phyloP scores from a whole-genome alignment of 352 stramenopile species.

The Phytophthora niederhauseri region DNA sequence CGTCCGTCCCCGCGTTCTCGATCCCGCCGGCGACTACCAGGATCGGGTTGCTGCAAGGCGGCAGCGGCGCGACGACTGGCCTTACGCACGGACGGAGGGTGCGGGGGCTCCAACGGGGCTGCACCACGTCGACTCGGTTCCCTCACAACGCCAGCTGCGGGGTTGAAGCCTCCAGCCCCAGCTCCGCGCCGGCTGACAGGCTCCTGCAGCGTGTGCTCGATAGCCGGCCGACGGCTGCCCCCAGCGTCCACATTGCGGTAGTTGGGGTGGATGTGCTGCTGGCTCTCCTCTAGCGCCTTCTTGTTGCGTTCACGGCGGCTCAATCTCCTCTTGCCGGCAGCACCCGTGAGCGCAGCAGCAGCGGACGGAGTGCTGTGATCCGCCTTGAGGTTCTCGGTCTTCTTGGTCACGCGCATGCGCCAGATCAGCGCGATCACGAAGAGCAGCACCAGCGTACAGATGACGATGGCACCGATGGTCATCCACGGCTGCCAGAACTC shows the following conservation, averaged over 20 bases:
- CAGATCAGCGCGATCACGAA: constrained; percentile 60
- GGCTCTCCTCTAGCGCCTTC: constrained; percentile 23
- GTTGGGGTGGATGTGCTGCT: constrained; percentile 33
- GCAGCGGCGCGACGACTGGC: constrained; percentile 25
- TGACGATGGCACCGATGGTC: constrained; percentile 63
- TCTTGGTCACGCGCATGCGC: constrained; percentile 45
- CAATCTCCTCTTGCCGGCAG: constrained; percentile 11
- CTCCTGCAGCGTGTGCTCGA: constrained; percentile 8
- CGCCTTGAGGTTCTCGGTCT: constrained; percentile 29
- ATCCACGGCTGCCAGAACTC: constrained; percentile 82
- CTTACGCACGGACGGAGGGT: constrained; percentile 14
- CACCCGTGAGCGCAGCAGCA: constrained; percentile 17
- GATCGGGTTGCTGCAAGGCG: constrained; percentile 15
- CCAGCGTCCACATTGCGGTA: constrained; percentile 38
- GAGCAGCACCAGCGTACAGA: constrained; percentile 54
- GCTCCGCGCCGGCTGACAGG: constrained; percentile 6
- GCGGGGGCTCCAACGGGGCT: constrained; percentile 13
- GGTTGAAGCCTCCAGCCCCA: constrained; percentile 19
- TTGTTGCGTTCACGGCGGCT: constrained; percentile 26
- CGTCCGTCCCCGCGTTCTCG: constrained; percentile 7
- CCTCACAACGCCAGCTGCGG: constrained; percentile 9
- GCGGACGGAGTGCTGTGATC: constrained; percentile 20
- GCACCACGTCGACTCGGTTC: constrained; percentile 22
- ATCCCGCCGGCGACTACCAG: constrained; percentile 11
- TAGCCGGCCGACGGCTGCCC: constrained; percentile 12